phyloP scores from a whole-genome alignment of 2,329 filamentous ascomycete genomes.

The Claviceps africana region DNA sequence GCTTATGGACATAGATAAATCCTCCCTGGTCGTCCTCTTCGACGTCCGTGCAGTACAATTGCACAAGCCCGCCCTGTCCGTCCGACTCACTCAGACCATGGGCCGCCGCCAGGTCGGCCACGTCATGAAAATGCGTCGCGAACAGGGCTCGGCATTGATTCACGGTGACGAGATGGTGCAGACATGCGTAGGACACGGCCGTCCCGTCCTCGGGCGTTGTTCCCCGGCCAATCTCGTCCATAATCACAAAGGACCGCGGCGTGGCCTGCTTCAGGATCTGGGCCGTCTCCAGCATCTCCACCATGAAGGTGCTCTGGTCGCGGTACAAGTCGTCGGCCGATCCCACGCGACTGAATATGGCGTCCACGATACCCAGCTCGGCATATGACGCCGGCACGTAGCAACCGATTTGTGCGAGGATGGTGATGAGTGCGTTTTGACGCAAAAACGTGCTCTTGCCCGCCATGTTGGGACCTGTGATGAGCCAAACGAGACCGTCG shows the following conservation, averaged over 20 bases:
- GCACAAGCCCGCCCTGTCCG: slow-evolving; percentile 32
- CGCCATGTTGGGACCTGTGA: slow-evolving; percentile 93
- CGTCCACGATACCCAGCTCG: slow-evolving; percentile 82
- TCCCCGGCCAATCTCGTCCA: slow-evolving; percentile 94
- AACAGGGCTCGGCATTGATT: slow-evolving; percentile 76
- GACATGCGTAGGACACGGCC: slow-evolving; percentile 76
- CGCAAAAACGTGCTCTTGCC: slow-evolving; percentile 93
- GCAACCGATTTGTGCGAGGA: slow-evolving; percentile 82
- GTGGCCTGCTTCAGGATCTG: slow-evolving; percentile 79
- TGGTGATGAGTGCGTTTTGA: slow-evolving; percentile 87
- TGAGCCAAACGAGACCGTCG: slow-evolving; percentile 50
- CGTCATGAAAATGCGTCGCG: slow-evolving; percentile 82
- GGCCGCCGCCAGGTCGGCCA: slow-evolving; percentile 60
- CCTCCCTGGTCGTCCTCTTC: slow-evolving; percentile 54
- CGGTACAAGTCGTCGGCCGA: slow-evolving; percentile 90
- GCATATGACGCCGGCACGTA: slow-evolving; percentile 85
- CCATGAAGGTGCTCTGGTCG: slow-evolving; percentile 97
- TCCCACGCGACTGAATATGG: slow-evolving; percentile 84
- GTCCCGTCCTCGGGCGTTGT: slow-evolving; percentile 87
- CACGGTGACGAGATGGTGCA: slow-evolving; percentile 67
- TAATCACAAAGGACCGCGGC: slow-evolving; percentile 76
- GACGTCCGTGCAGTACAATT: slow-evolving; percentile 80
- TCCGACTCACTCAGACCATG: slow-evolving; percentile 27
- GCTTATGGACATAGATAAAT: slow-evolving; percentile 76
- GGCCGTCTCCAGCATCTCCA: slow-evolving; percentile 96